Evolutionary conservation across 192 early-diverging fungal species (phyloP), one percentile per base, ranked within the genome.

Genomic region (Umbelopsis sp.): DNA sequence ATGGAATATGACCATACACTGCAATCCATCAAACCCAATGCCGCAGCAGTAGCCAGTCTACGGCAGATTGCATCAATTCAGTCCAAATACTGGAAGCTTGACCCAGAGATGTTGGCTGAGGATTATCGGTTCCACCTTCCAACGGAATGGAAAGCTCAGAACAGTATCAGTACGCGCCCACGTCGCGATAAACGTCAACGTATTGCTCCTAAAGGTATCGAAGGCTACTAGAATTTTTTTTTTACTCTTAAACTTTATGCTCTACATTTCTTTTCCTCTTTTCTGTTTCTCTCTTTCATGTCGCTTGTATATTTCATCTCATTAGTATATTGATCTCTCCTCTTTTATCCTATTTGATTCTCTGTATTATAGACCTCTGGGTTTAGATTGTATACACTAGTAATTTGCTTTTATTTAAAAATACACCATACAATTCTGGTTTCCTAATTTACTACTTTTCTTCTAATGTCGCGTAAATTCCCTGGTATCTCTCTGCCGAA

Each of bases 21-120:
- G 30, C 78, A 81, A 55, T 75, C 78, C 27, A 81, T 82, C 20
- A 85, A 85, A 27, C 83, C 83, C 0, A 85, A 85, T 50, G 73
- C 76, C 21, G 80, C 79, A 47, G 76, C 76, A 0, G 77, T 82
- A 15, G 77, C 76, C 2, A 77, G 74, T 3, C 55, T 85, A 25
- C 73, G 74, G 21, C 75, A 71, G 46, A 72, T 80, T 4, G 66
- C 77, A 4, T 67, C 80, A 15, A 77, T 80, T 27, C 83, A 85
- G 22, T 74, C 76, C 64, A 71, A 71, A 37, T 77, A 82, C 46
- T 85, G 83, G 83, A 79, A 85, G n/a, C 78, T 85, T 35, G 81
- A 80, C 6, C 67, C 74, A 0, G 70, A 75, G 23, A 49, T 81
- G 5, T 30, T 80, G 44, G 73, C 65, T 18, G 76, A 80, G 9